These are phyloP conservation scores for Alnus rubra DNA, from an alignment of 306 rosid species.

Conservation along the genomic window DNA sequence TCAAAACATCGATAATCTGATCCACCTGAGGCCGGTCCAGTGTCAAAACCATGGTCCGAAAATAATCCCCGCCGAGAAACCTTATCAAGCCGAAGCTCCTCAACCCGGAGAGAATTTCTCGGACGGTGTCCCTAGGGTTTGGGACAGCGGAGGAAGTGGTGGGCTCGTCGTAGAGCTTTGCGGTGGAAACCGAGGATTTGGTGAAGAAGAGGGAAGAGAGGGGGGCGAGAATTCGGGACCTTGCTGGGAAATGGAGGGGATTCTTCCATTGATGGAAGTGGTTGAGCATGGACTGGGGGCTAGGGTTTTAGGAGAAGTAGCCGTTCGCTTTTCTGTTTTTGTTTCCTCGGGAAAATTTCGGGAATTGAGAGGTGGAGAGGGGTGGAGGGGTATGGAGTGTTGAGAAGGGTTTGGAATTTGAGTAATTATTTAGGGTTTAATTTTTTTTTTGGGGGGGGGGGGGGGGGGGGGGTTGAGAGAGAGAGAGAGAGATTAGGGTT, in stretches of 20 bases:
- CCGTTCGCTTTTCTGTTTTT: background rate
- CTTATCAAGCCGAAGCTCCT: constrained; percentile 36
- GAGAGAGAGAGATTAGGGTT: constrained; percentile 24
- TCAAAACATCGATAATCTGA: constrained; percentile 33
- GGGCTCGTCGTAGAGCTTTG: constrained; percentile 26
- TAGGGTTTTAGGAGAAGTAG: constrained; percentile 10
- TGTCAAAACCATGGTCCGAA: constrained; percentile 16
- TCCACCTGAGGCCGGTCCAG: constrained; percentile 44
- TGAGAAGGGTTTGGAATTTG: background rate
- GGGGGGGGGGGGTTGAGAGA: background rate
- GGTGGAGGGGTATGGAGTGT: background rate
- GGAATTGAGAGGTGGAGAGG: background rate
- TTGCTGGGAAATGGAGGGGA: constrained; percentile 10
- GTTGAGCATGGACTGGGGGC: constrained; percentile 43
- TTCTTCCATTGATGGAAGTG: constrained; percentile 32
- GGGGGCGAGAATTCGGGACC: constrained; percentile 25
- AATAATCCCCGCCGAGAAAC: constrained; percentile 28
- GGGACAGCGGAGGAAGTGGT: constrained; percentile 18
- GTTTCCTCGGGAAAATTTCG: constrained; percentile 3
- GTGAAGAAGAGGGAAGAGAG: constrained; percentile 29
- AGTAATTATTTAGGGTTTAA: background rate
- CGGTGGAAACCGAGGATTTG: constrained; percentile 32
- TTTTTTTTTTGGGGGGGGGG: background rate
- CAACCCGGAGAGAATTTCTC: constrained; percentile 40
- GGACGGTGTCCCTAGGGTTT: constrained; percentile 18